Percentiles rank a stretch among this genome's conserved stretches.
These are phyloP conservation scores for Friedmanniomyces endolithicus DNA, from an alignment of 495 filamentous ascomycete genomes.

Conservation along the genomic window DNA sequence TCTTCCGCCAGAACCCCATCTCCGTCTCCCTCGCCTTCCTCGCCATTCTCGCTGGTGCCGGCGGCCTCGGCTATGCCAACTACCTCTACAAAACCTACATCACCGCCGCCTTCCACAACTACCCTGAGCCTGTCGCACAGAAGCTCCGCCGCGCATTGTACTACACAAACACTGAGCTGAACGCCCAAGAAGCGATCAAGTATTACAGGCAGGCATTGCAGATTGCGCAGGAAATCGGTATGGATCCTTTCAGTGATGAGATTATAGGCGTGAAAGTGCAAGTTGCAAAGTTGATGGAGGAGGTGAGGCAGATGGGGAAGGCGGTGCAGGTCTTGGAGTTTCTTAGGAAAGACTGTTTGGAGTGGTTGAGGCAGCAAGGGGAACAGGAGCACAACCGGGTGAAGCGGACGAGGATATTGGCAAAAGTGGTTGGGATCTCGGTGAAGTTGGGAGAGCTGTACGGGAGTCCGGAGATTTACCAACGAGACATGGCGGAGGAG, in stretches of 20 bases:
- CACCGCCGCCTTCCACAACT: constrained; percentile 54
- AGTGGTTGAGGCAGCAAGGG: constrained; percentile 44
- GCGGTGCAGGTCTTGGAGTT: constrained; percentile 64
- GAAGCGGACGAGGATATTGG: constrained; percentile 56
- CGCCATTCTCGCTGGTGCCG: constrained; percentile 37
- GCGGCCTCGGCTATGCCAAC: constrained; percentile 41
- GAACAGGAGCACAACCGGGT: constrained; percentile 35
- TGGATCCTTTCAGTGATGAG: constrained; percentile 84
- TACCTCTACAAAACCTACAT: constrained; percentile 58
- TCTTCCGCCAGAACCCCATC: constrained; percentile 12
- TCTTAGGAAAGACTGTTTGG: constrained; percentile 45
- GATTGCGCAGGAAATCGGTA: constrained; percentile 52
- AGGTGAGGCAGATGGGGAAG: constrained; percentile 48
- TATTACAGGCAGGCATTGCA: constrained; percentile 68
- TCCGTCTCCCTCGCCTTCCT: constrained; percentile 8
- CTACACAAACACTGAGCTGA: constrained; percentile 61
- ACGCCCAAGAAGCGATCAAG: constrained; percentile 61
- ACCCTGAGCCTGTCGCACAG: constrained; percentile 66
- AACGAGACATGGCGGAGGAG: constrained; percentile 57
- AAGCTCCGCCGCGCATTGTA: constrained; percentile 76
- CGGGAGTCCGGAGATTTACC: constrained; percentile 43
- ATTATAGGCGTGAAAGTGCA: constrained; percentile 79
- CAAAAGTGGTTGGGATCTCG: constrained; percentile 57
- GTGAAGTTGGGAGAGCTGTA: constrained; percentile 79
- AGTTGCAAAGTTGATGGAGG: constrained; percentile 65